Evolutionary conservation across 495 filamentous ascomycete species (phyloP), one percentile per base, ranked within the genome.

Genomic region (Penicillium crystallinum): DNA sequence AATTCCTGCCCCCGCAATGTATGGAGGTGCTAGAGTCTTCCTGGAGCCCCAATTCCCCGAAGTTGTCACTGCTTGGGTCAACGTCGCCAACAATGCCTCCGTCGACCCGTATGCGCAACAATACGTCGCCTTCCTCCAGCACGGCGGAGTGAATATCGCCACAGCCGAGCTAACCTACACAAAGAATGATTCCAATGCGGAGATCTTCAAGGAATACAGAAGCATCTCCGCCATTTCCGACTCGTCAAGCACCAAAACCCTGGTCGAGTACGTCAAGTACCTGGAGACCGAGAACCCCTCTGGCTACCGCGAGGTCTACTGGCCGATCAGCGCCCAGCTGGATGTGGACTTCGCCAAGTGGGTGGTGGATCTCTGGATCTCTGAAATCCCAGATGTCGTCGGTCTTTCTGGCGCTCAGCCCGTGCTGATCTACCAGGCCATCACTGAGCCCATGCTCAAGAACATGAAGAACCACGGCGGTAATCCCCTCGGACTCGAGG

Each of bases 401-500:
- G 57, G 67, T 25, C 56, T 71, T 2, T 35, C 62, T 10, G 71
- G 69, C 17, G 62, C 76, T 22, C 51, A 66, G 15, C 74, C 76
- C 0, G 73, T 76, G 2, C 61, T 75, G 17, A 54, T 77, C 29
- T 72, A 78, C 58, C 80, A 82, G 49, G 75, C 69, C 3, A 63
- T 82, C 25, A 73, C 72, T 2, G 63, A 42, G 18, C 45, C 62
- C 6, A 70, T 71, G 23, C 69, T 69, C 9, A 51, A 68, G 8
- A 64, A 72, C 22, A 75, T 73, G 52, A 53, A 56, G 14, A 70
- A 65, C 12, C 63, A 61, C 21, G 80, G 80, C 4, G 79, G 77
- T 0, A 83, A 84, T 54, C 67, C 76, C 5, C 61, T 85, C 14
- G 81, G 81, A 3, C 54, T 84, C 0, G 63, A 74, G 5, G 54